Percentiles rank a stretch among this genome's conserved stretches.
phyloP scores from a whole-genome alignment of 345 rosid genomes.

The Iberis pinnata region DNA sequence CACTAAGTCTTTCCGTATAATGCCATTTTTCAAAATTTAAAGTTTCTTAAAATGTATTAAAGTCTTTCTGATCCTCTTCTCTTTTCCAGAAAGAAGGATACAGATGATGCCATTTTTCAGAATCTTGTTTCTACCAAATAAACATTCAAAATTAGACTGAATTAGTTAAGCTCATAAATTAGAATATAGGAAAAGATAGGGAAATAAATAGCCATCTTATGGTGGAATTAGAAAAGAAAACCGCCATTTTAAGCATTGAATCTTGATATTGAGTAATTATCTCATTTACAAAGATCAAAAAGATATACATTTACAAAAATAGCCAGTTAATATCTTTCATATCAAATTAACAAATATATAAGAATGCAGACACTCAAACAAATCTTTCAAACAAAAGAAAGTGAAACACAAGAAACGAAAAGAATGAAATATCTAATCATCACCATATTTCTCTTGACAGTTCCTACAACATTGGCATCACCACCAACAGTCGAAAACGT shows the following conservation, averaged over 20 bases:
- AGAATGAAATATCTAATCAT: constrained; percentile 9
- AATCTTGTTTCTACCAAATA: neutral
- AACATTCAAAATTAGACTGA: neutral
- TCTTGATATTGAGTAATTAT: constrained; percentile 4
- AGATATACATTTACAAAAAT: constrained; percentile 12
- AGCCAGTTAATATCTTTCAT: constrained; percentile 8
- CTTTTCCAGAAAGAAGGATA: no score
- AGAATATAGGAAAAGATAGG: neutral
- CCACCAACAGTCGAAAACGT: constrained; percentile 13
- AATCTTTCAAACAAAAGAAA: constrained; percentile 1
- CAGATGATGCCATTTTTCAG: neutral
- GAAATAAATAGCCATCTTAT: no score
- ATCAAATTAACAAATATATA: constrained; percentile 16
- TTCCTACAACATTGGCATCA: constrained; percentile 14
- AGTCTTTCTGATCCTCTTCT: no score
- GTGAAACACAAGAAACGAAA: neutral
- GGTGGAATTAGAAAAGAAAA: no score
- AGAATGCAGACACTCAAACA: neutral
- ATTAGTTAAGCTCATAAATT: neutral
- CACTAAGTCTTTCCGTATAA: no score
- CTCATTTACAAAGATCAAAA: constrained; percentile 17
- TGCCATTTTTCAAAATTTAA: no score
- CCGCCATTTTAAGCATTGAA: constrained; percentile 3
- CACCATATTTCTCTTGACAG: constrained; percentile 7
- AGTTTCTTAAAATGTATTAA: no score